Evolutionary conservation across 2,329 filamentous ascomycete genomes (phyloP).

Genomic region (Hortaea sp.): DNA sequence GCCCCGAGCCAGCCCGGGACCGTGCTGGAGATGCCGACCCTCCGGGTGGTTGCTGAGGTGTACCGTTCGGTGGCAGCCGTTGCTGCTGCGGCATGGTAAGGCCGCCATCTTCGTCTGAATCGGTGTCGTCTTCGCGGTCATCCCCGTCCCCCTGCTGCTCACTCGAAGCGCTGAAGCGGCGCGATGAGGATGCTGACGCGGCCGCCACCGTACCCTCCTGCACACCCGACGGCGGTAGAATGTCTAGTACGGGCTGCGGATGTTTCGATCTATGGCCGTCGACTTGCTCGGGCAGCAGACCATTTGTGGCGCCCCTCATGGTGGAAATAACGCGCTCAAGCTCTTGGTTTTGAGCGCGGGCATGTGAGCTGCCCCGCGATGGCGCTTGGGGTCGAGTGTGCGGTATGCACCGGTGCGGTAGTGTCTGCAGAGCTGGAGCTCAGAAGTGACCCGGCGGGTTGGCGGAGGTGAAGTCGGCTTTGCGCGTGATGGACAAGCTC

Average conservation of each 20-base stretch:
- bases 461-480: no score
- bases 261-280: constrained; percentile 16
- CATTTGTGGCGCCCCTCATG: constrained; percentile 16
- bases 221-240: background rate
- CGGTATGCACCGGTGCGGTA: no score
- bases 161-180: background rate
- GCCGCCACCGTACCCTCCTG: background rate
- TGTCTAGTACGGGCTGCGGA: constrained; percentile 15
- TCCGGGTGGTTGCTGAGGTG: background rate
- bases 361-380: background rate
- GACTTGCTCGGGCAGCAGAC: constrained; percentile 12
- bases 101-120: constrained; percentile 20
- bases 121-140: constrained; percentile 1
- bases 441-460: no score
- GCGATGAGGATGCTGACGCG: background rate
- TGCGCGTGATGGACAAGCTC: no score
- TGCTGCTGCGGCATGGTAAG: constrained; percentile 39
- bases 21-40: background rate
- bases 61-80: constrained; percentile 45
- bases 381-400: no score
- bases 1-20: no score
- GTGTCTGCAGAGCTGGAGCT: no score
- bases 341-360: background rate
- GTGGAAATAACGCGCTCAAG: constrained; percentile 1
- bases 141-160: no score